Evolutionary conservation across 352 stramenopile species (phyloP), one percentile per base, ranked within the genome.

Genomic region (Phytophthora constricta): DNA sequence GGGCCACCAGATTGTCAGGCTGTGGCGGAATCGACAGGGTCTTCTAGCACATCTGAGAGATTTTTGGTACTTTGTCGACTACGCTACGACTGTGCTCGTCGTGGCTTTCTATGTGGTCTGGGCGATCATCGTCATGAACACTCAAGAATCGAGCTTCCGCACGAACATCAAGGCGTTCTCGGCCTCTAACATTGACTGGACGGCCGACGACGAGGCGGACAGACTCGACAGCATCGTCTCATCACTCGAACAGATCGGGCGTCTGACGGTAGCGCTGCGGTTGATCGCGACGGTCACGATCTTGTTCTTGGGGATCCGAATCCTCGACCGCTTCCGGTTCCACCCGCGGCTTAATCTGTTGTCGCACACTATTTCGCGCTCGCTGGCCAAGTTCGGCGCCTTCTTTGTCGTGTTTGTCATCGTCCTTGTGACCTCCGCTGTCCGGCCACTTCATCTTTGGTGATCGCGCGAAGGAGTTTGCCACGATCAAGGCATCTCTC

Each of bases 361-460:
- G 28, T 80, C 76, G 11, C 57, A 68, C 34, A 87, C 79, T 9
- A 53, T 87, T 34, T 55, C 65, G 3, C 49, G 65, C 19, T 68
- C 76, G 34, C 47, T 87, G 20, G 41, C 66, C 34, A 65, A 79
- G 27, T 83, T 87, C 37, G 43, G 39, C 7, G 74, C 68, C 9
- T 82, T 87, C 45, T 76, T 81, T 33, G 56, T 77, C 11, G 74
- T 86, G 3, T 82, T 79, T 39, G n/a, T 79, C 23, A 58, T 87
- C 10, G 68, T 84, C 34, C 68, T 84, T 20, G 26, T 84, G 17
- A 81, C 68, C n/a, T 87, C 81, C 71, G 1, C 33, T 75, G 10
- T 72, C 69, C 14, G 79, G 79, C 0, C 68, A 66, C 2, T 39
- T 87, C 19, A 62, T 87, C 3, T 87, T 87, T 25, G 79, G 79